Evolutionary conservation across 2,329 filamentous ascomycete genomes (phyloP), one percentile per base, ranked within the genome.

Genomic region (Nothophoma quercina): DNA sequence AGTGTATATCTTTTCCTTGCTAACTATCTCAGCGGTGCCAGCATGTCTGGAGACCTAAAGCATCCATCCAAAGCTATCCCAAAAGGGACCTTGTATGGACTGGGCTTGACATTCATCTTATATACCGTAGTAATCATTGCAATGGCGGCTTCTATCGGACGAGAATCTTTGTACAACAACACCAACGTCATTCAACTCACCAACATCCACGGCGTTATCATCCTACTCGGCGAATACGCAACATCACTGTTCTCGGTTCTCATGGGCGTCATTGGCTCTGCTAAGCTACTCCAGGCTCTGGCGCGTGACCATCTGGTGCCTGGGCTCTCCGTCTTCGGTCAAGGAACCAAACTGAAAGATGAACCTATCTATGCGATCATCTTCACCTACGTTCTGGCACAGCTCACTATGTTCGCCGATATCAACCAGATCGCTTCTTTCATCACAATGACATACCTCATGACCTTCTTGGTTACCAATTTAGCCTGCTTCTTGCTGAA

Each of bases 381-480:
- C 16, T 73, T 92, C 26, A 95, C 91, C 0, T 93, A 89, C 66
- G 60, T 83, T 3, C 83, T 93, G 49, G 87, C 90, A 1, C 91
- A 96, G 68, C 59, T 93, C 22, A 90, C 90, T 0, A 88, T 96
- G 74, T 83, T 96, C 42, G 88, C 89, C 35, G 86, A 96, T 65
- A 84, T 96, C 60, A 95, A 96, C 70, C 88, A 91, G 67, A 96
- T 96, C 63, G 91, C 91, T 5, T 93, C 90, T 0, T 86, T 96
- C 51, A 91, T 96, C 36, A 93, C 91, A 2, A 96, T 96, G 89
- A 89, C 90, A 22, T 96, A 95, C 69, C 85, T 95, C 67, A 93
- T 96, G 88, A 96, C 91, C 0, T 96, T 96, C 67, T 84, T 96
- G 42, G 89, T 93, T 32, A 95, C 90, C 74, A 96, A 96, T 59